Base-by-base conservation (phyloP, 192 early-diverging fungal genomes). In the Allomyces javanicus region DNA sequence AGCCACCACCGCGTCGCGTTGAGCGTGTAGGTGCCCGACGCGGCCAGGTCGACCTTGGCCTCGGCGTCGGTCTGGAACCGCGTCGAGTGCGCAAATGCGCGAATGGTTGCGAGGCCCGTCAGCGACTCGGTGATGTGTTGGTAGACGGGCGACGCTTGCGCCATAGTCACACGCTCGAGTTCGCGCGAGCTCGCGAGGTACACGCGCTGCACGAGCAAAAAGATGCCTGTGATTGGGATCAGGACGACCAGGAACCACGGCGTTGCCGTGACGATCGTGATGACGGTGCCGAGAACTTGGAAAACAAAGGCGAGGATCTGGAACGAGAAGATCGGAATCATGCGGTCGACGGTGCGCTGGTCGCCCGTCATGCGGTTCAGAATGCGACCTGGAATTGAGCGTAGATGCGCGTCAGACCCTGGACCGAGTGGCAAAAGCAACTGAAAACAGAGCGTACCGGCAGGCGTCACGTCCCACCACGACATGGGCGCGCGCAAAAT, bases 1-100 rank as follows among this genome's bases (percentile, higher is more conserved):
- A 96, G 77, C 93, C 93, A 96, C 40, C 91, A 77, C 77, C 90
- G 91, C 22, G 84, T 78, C 9, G 81, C 81, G 90, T 92, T 92
- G 77, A 94, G 78, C 72, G 86, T 83, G 67, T 92, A 86, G 72
- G 83, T 91, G 10, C 92, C 86, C 11, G 91, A 78, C 73, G 94
- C 92, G 78, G 92, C 89, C 62, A 73, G 75, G 70, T 97, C 83
- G 19, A 85, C 74, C 63, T 84, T 80, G 50, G 63, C 65, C 70
- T 80, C 66, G 27, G 85, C 83, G 62, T 82, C 82, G 25, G 72
- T 69, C 24, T 83, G 71, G 70, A 92, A 91, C 61, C 81, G 72
- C 9, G 79, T 71, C 68, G 90, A 76, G 9, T 75, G 78, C 6
- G 87, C 86, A 73, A 86, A 96, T 12, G 93, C 92, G 25, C 93